phyloP scores from a whole-genome alignment of 2,329 filamentous ascomycete genomes.

The Alternaria alternata region DNA sequence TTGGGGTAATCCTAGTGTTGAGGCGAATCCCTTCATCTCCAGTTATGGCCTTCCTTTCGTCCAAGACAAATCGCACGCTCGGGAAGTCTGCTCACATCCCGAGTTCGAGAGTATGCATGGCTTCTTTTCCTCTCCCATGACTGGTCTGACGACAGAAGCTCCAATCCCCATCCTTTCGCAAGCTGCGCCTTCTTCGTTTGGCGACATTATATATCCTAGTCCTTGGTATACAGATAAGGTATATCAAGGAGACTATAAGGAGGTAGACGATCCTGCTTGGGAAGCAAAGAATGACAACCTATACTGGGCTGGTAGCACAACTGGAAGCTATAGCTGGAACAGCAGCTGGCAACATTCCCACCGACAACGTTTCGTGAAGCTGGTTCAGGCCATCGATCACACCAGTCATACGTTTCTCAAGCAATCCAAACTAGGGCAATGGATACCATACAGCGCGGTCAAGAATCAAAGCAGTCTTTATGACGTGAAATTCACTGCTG shows the following conservation, averaged over 20 bases:
- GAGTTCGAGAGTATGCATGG: conserved; percentile 58
- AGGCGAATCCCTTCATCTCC: neutral
- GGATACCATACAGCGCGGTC: conserved; percentile 2
- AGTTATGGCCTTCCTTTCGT: conserved; percentile 14
- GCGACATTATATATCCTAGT: conserved; percentile 18
- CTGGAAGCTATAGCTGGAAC: conserved; percentile 55
- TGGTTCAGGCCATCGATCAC: conserved; percentile 25
- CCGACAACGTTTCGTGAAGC: conserved; percentile 57
- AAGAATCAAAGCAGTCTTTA: conserved; percentile 38
- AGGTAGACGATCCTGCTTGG: no score
- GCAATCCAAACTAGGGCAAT: neutral
- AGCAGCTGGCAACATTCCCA: conserved; percentile 56
- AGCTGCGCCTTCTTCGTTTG: conserved; percentile 57
- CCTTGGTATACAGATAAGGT: no score
- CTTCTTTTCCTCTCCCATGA: conserved; percentile 55
- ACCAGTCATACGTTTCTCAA: conserved; percentile 16
- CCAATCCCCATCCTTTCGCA: conserved; percentile 59
- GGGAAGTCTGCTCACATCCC: conserved; percentile 20
- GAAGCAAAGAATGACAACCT: conserved; percentile 59
- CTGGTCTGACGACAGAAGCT: conserved; percentile 53
- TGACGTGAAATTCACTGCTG: no score
- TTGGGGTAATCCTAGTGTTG: neutral
- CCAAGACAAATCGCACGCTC: conserved; percentile 3
- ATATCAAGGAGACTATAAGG: no score
- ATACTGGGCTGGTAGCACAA: conserved; percentile 67